Evolutionary conservation across 805 yeast species (phyloP).

Genomic region (Zygosaccharomyces pseudorouxii): DNA sequence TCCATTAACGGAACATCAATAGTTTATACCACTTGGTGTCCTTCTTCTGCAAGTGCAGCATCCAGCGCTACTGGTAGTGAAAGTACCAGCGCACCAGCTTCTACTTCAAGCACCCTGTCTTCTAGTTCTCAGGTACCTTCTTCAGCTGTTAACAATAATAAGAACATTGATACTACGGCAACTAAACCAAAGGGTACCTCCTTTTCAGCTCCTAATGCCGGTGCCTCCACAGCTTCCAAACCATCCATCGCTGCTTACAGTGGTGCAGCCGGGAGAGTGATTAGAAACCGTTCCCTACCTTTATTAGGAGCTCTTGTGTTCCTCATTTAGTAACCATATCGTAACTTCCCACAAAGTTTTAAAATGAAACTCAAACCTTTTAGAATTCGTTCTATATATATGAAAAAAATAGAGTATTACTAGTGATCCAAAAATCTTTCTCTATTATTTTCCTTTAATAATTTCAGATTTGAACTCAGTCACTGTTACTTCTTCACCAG

Average conservation of each 20-base stretch:
- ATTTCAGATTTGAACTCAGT: slow-evolving; percentile 70
- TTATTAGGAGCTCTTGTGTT: slow-evolving; percentile 1
- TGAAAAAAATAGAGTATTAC: background rate
- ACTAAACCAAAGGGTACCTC: background rate
- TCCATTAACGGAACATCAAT: slow-evolving; percentile 26
- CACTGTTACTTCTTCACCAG: slow-evolving; percentile 73
- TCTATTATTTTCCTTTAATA: slow-evolving; percentile 30
- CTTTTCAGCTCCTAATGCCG: background rate
- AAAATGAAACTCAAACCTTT: background rate
- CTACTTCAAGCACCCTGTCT: slow-evolving; percentile 10
- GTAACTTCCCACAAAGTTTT: background rate
- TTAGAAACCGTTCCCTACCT: background rate
- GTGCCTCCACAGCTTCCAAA: background rate
- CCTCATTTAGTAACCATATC: background rate
- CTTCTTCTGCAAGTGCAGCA: slow-evolving; percentile 13
- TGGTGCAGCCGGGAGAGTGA: background rate
- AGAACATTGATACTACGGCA: background rate
- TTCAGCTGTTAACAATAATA: slow-evolving; percentile 15
- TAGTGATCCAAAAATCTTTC: background rate
- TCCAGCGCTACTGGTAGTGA: background rate
- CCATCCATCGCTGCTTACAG: background rate
- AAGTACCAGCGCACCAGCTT: background rate
- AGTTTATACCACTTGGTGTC: slow-evolving; percentile 31
- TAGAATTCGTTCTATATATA: background rate
- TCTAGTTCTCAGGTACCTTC: slow-evolving; percentile 19